Base-by-base conservation (phyloP, 164 flowering plant species). In the Paratinospora sagittata region DNA sequence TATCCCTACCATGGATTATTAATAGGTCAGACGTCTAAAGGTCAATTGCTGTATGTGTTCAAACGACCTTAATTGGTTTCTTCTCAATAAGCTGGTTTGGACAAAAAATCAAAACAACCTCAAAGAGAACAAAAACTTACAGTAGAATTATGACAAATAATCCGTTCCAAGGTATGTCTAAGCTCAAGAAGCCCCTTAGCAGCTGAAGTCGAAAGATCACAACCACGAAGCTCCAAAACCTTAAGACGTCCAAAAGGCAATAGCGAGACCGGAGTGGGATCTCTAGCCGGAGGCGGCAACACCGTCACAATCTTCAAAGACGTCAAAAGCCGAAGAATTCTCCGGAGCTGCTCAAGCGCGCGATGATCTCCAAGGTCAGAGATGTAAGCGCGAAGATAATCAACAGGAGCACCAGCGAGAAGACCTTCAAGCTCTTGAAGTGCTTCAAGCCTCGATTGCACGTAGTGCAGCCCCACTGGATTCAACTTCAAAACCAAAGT, bases 331-430 rank as follows among this genome's bases (percentile, higher is more conserved):
- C 94, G 74, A 0, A 95, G 83, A 73, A 92, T 92, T 66, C 96
- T 66, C 17, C 98, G 82, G 3, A 95, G 81, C 87, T 92, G 97
- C 80, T 92, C 97, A 16, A 95, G 84, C 27, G 98, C 98, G 6
- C 97, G 85, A 81, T 92, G 93, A 75, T 95, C 98, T 3, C 98
- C 98, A 39, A 95, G 88, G 81, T 95, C 97, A 12, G 97, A 92
- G n/a, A 95, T 80, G 68, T 95, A 95, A 21, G 98, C 97, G 0
- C 98, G 90, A 26, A 95, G 89, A 69, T 95, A 95, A 76, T 95
- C 98, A 24, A 95, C 89, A 14, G 98, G 98, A 19, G 98, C 97
- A 2, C 94, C 96, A 17, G 92, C 74, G 6, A 89, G 82, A 16
- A 95, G 83, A 7, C 83, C 72, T 75, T 95, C 98, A 21, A 95